Evolutionary conservation across 2,329 filamentous ascomycete species (phyloP), one percentile per base, ranked within the genome.

Genomic region (Paecilomyces formosus): DNA sequence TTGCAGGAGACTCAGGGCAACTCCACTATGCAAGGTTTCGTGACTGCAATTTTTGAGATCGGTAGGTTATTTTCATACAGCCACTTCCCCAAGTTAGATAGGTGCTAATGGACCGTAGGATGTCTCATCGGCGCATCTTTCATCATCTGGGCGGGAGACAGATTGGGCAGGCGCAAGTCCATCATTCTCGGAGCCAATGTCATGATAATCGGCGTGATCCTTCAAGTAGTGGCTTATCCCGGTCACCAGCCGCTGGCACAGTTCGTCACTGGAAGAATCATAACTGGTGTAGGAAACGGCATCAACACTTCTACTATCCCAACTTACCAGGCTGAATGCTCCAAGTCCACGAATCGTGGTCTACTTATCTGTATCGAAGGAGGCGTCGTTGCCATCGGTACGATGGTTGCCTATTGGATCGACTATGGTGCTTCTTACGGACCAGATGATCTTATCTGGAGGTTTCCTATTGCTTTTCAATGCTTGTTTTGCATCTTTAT

Each of bases 291-390:
- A 26, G 79, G 79, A 11, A 81, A 80, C 58, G 79, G 79, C 15
- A 77, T 81, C 64, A 81, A 81, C 66, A 80, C 78, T 2, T 73
- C 72, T 3, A 79, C 77, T 0, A 78, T 79, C 24, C 78, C 78
- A 0, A 76, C 74, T 2, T 81, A 78, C 55, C 77, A 80, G 67
- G 74, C 76, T 5, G 78, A 81, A 61, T 79, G 76, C 63, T 76
- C 76, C 3, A 72, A 69, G 54, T 76, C 81, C 0, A 78, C 77
- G 59, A 84, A 83, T 66, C 77, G 82, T 54, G 83, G 82, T 53
- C 76, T 82, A 18, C 70, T 85, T 50, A 82, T 85, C 61, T 83
- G 81, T 64, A 81, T 84, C 58, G 81, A 76, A 66, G 78, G 75
- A 60, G 78, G 76, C 55, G 67, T 73, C 21, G 75, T 79, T 21